Conservation (phyloP, 768 basidiomycete species). For the Pleurotus djamor region DNA sequence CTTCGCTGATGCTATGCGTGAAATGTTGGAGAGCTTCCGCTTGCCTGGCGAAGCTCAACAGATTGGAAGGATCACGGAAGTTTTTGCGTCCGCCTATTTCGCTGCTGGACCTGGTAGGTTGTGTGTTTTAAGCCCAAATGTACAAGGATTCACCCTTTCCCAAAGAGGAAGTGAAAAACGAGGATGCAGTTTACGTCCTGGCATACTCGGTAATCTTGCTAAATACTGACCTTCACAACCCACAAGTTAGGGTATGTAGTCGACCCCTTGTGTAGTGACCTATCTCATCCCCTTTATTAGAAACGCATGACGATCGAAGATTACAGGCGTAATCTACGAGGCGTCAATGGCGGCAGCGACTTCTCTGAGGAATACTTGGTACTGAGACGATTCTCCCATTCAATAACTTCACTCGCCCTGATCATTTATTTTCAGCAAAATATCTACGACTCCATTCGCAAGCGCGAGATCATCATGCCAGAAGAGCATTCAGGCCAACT, state of each 20-base stretch:
- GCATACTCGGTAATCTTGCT: conserved; percentile 97
- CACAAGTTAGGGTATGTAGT: conserved; percentile 76
- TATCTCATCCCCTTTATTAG: conserved; percentile 31
- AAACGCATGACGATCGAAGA: conserved; percentile 98
- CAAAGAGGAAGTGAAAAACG: conserved; percentile 81
- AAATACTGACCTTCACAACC: conserved; percentile 96
- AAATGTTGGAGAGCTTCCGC: conserved; percentile 89
- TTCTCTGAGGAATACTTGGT: conserved; percentile 89
- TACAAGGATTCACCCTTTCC: background rate
- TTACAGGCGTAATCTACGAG: conserved; percentile 87
- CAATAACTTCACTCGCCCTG: background rate
- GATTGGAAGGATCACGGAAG: conserved; percentile 91
- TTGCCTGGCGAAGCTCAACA: conserved; percentile 96
- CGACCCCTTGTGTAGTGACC: background rate
- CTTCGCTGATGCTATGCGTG: conserved; percentile 94
- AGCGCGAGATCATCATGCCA: conserved; percentile 94
- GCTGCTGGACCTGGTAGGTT: conserved; percentile 73
- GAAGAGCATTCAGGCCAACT: conserved; percentile 96
- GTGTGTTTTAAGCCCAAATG: background rate
- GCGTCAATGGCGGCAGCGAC: conserved; percentile 83
- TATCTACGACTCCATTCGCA: conserved; percentile 93
- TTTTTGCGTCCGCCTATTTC: conserved; percentile 90
- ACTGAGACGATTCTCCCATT: background rate
- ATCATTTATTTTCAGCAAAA: conserved; percentile 49
- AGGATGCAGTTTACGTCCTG: conserved; percentile 93